These are phyloP conservation scores for Auriscalpium orientale DNA, from an alignment of 768 basidiomycete species.

Conservation along the genomic window DNA sequence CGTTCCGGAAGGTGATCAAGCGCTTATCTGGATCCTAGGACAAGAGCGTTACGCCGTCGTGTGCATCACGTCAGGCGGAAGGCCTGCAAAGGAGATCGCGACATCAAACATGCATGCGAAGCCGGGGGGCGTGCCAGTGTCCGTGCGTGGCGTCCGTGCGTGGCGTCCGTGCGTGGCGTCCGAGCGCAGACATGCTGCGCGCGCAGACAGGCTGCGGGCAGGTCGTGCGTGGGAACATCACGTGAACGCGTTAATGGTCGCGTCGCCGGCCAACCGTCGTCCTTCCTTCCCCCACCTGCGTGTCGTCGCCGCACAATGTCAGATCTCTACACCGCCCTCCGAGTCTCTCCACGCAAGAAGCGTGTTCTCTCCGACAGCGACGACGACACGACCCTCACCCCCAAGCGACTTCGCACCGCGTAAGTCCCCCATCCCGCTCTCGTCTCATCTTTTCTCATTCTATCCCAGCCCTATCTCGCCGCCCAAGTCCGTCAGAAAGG, in stretches of 20 bases:
- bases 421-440: constrained; percentile 23
- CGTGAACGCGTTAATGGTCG: constrained; percentile 12
- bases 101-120: too few relatives aligned
- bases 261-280: neutral
- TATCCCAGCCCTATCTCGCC: constrained; percentile 49
- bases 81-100: too few relatives aligned
- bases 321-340: constrained; percentile 52
- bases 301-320: constrained; percentile 31
- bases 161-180: too few relatives aligned
- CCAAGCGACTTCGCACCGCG: constrained; percentile 60
- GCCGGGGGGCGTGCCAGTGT: too few relatives aligned
- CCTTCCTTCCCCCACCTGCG: neutral
- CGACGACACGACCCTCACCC: constrained; percentile 49
- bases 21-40: neutral
- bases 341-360: constrained; percentile 66
- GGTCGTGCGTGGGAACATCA: constrained; percentile 9
- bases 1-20: neutral
- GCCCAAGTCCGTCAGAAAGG: constrained; percentile 34
- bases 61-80: too few relatives aligned
- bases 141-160: too few relatives aligned
- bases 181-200: too few relatives aligned
- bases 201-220: too few relatives aligned
- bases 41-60: neutral
- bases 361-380: constrained; percentile 43
- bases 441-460: constrained; percentile 1